Evolutionary conservation across 2,329 filamentous ascomycete species (phyloP).

Genomic region (Aureobasidium sp.): DNA sequence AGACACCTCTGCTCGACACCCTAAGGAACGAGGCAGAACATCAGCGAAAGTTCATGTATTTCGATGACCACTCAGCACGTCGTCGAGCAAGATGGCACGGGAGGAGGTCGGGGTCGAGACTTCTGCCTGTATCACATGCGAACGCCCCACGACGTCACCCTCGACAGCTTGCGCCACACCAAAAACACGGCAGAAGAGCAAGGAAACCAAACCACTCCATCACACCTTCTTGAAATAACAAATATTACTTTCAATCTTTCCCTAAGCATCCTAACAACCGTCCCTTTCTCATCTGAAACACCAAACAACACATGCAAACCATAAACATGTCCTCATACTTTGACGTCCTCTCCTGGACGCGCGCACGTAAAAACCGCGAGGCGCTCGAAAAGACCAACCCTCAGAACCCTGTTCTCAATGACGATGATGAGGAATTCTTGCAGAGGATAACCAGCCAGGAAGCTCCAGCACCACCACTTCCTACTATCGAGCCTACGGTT

Average conservation of each 20-base stretch:
- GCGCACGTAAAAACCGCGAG: conserved; percentile 29
- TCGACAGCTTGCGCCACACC: conserved; percentile 6
- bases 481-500: conserved; percentile 26
- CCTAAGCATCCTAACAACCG: neutral
- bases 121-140: neutral
- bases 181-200: neutral
- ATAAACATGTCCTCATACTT: conserved; percentile 25
- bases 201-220: neutral
- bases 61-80: neutral
- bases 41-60: neutral
- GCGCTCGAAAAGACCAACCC: conserved; percentile 29
- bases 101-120: neutral
- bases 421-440: conserved; percentile 54
- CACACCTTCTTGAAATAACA: neutral
- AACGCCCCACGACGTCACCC: neutral
- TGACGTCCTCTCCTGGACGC: conserved; percentile 27
- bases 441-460: conserved; percentile 41
- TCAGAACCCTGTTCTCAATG: conserved; percentile 44
- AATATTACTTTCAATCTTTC: no score
- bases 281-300: neutral
- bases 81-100: neutral
- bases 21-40: neutral
- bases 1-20: no score
- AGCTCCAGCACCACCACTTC: conserved; percentile 35
- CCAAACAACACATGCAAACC: neutral